Conservation (phyloP, 768 basidiomycete species). For the Amylocystis lapponica region DNA sequence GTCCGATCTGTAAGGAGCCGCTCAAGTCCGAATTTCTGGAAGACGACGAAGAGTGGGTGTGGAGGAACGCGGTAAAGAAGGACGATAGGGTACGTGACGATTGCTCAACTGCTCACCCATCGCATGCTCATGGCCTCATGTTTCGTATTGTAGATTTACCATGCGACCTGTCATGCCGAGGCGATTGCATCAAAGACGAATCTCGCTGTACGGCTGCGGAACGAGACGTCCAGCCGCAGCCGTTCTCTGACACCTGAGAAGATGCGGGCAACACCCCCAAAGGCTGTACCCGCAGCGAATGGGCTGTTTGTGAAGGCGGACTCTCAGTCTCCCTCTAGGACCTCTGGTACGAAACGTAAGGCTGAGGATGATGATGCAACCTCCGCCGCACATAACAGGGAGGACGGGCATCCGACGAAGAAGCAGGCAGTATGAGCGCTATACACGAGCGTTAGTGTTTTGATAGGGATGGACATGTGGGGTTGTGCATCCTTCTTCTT, state of each 20-base stretch:
- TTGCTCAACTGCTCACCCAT: too few species aligned
- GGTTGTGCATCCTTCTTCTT: slow-evolving; percentile 15
- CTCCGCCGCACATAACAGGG: slow-evolving; percentile 23
- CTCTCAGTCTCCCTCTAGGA: slow-evolving; percentile 49
- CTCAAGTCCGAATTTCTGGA: slow-evolving; percentile 90
- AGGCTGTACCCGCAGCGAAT: slow-evolving; percentile 10
- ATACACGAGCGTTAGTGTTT: slow-evolving; percentile 26
- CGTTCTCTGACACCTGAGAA: slow-evolving; percentile 75
- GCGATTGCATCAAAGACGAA: slow-evolving; percentile 57
- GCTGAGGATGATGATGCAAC: slow-evolving; percentile 38
- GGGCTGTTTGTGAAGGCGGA: slow-evolving; percentile 14
- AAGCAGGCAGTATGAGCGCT: slow-evolving; percentile 48
- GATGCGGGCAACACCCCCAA: slow-evolving; percentile 34
- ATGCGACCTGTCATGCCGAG: slow-evolving; percentile 92
- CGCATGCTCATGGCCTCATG: neutral
- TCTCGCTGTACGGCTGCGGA: slow-evolving; percentile 63
- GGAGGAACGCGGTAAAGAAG: slow-evolving; percentile 83
- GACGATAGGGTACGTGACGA: slow-evolving; percentile 68
- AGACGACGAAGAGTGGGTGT: slow-evolving; percentile 98
- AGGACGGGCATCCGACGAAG: slow-evolving; percentile 61
- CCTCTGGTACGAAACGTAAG: slow-evolving; percentile 71
- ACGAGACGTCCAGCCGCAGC: slow-evolving; percentile 51
- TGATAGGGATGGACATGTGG: slow-evolving; percentile 7
- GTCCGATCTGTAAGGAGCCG: slow-evolving; percentile 94
- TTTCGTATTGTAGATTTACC: slow-evolving; percentile 73